Conservation (phyloP, 1,284 basidiomycete species). For the Cryptococcus depauperatus region DNA sequence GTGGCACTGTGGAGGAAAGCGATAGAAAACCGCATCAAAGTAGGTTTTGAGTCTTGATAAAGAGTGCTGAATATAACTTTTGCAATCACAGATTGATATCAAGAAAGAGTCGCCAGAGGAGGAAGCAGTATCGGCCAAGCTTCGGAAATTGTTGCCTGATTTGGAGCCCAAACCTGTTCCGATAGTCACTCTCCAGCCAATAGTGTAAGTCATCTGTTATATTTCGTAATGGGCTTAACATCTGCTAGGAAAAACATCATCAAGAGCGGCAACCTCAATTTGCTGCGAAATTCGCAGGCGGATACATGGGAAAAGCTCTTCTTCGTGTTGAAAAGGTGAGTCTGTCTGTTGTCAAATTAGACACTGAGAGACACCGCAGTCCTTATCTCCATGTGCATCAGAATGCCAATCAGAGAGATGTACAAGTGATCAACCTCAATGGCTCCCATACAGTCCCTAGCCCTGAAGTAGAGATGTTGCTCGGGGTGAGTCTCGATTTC, state of each 20-base stretch:
- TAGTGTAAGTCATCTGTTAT: conserved; percentile 53
- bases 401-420: conserved; percentile 69
- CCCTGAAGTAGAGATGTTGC: conserved; percentile 72
- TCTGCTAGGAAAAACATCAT: conserved; percentile 63
- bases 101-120: conserved; percentile 46
- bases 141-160: conserved; percentile 49
- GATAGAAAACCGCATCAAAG: conserved; percentile 67
- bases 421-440: conserved; percentile 71
- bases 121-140: conserved; percentile 45
- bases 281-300: conserved; percentile 68
- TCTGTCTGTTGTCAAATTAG: background rate
- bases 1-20: conserved; percentile 71
- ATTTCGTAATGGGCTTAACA: background rate
- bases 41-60: conserved; percentile 38
- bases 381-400: conserved; percentile 85
- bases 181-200: conserved; percentile 55
- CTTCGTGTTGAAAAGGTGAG: conserved; percentile 80
- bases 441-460: conserved; percentile 80
- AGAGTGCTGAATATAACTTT: background rate
- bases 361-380: conserved; percentile 45
- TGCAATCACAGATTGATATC: conserved; percentile 45
- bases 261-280: conserved; percentile 71
- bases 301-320: conserved; percentile 74
- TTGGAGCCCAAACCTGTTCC: conserved; percentile 39
- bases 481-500: conserved; percentile 58